These are phyloP conservation scores for Pythium graminicola DNA, from an alignment of 352 stramenopile species.

Conservation along the genomic window DNA sequence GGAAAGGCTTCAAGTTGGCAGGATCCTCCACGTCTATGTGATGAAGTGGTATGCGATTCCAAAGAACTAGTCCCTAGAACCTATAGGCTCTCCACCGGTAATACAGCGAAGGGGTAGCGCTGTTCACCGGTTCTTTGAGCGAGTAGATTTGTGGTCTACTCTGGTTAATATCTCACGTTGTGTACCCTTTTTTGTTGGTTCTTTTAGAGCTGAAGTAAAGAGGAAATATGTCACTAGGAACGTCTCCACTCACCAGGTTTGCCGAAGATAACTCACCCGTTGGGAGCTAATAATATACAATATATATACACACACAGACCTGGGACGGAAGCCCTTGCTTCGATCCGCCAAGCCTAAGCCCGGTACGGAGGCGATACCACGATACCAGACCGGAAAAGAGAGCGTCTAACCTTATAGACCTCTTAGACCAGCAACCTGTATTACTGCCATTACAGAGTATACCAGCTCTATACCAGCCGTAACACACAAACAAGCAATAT, in stretches of 20 bases:
- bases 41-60: conserved; percentile 1
- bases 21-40: not conserved
- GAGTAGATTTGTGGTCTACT: not conserved
- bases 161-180: conserved; percentile 2
- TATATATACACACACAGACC: not conserved
- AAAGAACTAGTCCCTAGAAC: not conserved
- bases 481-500: not conserved
- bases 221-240: not conserved
- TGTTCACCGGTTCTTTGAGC: not conserved
- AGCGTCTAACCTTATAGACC: not conserved
- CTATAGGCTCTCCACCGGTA: not conserved
- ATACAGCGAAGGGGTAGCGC: not conserved
- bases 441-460: too few species aligned
- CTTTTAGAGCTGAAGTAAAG: not conserved
- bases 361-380: not conserved
- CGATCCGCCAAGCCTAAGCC: not conserved
- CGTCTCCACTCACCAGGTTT: not conserved
- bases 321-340: not conserved
- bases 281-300: not conserved
- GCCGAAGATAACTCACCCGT: not conserved
- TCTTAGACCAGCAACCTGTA: not conserved
- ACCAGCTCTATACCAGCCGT: too few species aligned
- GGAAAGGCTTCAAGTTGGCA: too few species aligned
- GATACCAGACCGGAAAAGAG: not conserved
- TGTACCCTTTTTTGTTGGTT: not conserved